These are phyloP conservation scores for Drosera spatulata DNA, from an alignment of 179 eudicot genomes.

Conservation along the genomic window DNA sequence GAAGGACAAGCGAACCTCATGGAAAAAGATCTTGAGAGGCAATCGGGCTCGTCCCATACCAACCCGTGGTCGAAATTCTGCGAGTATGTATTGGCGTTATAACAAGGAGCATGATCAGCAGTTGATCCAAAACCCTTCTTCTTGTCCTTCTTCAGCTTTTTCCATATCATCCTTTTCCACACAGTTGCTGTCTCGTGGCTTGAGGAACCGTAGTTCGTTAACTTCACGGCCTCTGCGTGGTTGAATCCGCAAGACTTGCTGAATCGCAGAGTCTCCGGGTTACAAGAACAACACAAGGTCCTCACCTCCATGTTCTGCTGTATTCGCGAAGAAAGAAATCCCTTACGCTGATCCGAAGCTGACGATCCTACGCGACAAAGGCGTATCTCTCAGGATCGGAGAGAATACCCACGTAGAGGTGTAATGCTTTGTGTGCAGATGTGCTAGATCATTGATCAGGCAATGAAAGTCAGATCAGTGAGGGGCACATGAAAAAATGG, in stretches of 20 bases:
- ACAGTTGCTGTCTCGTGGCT: constrained; percentile 23
- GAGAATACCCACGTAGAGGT: too few species aligned
- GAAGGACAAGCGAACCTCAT: constrained; percentile 45
- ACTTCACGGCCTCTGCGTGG: not conserved
- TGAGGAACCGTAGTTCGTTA: not conserved
- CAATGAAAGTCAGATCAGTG: too few species aligned
- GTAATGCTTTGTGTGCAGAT: too few species aligned
- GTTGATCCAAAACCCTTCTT: constrained; percentile 10
- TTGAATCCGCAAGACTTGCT: not conserved
- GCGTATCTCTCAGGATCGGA: too few species aligned
- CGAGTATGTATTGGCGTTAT: constrained; percentile 26
- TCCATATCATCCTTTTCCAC: constrained; percentile 1
- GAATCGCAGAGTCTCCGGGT: not conserved
- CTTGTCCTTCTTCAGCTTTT: constrained; percentile 21
- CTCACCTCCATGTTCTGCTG: too few species aligned
- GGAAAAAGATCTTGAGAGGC: constrained; percentile 28
- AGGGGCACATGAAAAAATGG: too few species aligned
- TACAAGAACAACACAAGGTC: too few species aligned
- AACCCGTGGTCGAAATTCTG: constrained; percentile 34
- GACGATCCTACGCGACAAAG: too few species aligned
- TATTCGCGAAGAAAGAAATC: too few species aligned
- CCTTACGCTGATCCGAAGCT: too few species aligned
- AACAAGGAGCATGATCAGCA: not conserved
- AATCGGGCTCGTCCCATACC: constrained; percentile 16
- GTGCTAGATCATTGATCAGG: too few species aligned